Percentiles rank a stretch among this genome's conserved stretches.
These are phyloP conservation scores for Dactylonectria estremocensis DNA, from an alignment of 2,329 filamentous ascomycete genomes.

Conservation along the genomic window DNA sequence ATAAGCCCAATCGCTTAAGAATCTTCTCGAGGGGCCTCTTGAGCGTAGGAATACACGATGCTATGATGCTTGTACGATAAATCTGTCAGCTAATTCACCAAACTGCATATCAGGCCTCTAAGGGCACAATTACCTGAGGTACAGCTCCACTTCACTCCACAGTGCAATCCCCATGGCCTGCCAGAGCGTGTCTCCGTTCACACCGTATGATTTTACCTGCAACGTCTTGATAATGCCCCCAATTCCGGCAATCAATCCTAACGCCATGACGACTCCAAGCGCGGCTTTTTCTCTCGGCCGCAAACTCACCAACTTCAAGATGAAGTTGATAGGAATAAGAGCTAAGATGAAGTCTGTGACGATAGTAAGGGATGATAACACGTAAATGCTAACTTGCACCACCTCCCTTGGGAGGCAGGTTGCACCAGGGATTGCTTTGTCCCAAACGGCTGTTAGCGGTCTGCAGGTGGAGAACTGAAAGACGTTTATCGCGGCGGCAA, in stretches of 20 bases:
- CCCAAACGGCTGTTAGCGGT: neutral
- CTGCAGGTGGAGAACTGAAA: neutral
- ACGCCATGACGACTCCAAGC: neutral
- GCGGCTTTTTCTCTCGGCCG: neutral
- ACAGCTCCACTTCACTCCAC: neutral
- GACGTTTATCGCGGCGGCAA: neutral
- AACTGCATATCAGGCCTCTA: neutral
- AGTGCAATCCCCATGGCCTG: neutral
- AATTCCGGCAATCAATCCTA: neutral
- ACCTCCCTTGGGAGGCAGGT: neutral
- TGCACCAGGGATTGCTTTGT: neutral
- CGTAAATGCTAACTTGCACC: neutral
- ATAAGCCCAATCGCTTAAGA: neutral
- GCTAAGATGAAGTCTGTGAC: neutral
- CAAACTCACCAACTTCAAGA: neutral
- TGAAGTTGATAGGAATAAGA: neutral
- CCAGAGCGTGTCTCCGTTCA: neutral
- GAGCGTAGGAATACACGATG: neutral
- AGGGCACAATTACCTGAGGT: neutral
- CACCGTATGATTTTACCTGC: neutral
- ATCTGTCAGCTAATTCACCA: neutral
- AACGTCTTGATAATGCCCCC: neutral
- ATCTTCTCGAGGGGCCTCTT: neutral
- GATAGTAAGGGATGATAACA: neutral
- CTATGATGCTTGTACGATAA: neutral